Percentiles rank a stretch among this genome's conserved stretches.
Conservation (phyloP, 805 yeast species). For the Teunomyces tritomae region DNA sequence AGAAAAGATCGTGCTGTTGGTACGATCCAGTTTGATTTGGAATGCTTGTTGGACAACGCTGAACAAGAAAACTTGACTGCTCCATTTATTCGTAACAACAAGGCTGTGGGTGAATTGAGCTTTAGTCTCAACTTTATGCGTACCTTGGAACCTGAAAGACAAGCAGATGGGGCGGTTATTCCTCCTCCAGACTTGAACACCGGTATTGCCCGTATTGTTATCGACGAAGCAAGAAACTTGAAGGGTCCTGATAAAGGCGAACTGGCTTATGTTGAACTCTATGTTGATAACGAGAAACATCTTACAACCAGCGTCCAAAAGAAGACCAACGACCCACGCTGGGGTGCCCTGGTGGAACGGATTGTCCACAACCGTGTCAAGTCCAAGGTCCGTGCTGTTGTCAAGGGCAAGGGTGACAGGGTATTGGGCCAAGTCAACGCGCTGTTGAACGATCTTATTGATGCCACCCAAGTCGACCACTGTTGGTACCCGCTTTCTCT, state of each 20-base stretch:
- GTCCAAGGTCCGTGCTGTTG: slow-evolving; percentile 61
- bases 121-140: slow-evolving; percentile 78
- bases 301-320: slow-evolving; percentile 58
- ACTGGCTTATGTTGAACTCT: slow-evolving; percentile 69
- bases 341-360: slow-evolving; percentile 61
- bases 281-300: slow-evolving; percentile 58
- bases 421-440: slow-evolving; percentile 58
- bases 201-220: slow-evolving; percentile 76
- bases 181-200: slow-evolving; percentile 93
- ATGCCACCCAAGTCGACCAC: slow-evolving; percentile 73
- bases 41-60: slow-evolving; percentile 53
- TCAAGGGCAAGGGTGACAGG: slow-evolving; percentile 59
- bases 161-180: slow-evolving; percentile 77
- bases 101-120: slow-evolving; percentile 70
- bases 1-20: slow-evolving; percentile 84
- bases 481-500: slow-evolving; percentile 71
- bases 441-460: slow-evolving; percentile 63
- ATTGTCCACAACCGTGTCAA: slow-evolving; percentile 71
- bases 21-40: slow-evolving; percentile 68
- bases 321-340: slow-evolving; percentile 63
- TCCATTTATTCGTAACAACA: slow-evolving; percentile 75
- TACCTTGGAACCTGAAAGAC: slow-evolving; percentile 57
- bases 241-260: slow-evolving; percentile 43
- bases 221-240: slow-evolving; percentile 61
- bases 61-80: slow-evolving; percentile 49